Evolutionary conservation across 345 rosid species (phyloP).

Genomic region (Eutrema yunnanense): DNA sequence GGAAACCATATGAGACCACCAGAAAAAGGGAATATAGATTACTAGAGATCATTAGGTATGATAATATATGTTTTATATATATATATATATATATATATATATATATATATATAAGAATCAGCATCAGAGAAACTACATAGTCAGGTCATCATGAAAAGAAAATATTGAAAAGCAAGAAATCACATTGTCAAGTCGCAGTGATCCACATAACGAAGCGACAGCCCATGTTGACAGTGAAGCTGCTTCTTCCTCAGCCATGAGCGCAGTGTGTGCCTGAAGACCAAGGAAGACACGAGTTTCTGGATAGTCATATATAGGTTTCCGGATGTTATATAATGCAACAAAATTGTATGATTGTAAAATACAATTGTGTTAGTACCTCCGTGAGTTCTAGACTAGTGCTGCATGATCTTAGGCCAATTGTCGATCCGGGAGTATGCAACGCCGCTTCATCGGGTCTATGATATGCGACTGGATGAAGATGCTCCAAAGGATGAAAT

Average conservation of each 20-base stretch:
- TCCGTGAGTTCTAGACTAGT: constrained; percentile 73
- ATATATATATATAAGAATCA: neutral
- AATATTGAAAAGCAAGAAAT: constrained; percentile 13
- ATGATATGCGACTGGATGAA: constrained; percentile 73
- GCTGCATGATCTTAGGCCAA: constrained; percentile 61
- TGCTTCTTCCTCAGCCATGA: constrained; percentile 87
- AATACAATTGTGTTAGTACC: constrained; percentile 37
- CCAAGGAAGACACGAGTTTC: constrained; percentile 14
- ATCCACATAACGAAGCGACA: constrained; percentile 82
- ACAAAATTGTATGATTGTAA: neutral
- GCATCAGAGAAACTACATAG: neutral
- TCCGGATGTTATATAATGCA: neutral
- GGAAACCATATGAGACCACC: neutral
- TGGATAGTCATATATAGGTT: neutral
- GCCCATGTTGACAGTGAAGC: constrained; percentile 84
- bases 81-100: neutral
- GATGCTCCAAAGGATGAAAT: constrained; percentile 90
- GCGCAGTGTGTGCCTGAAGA: constrained; percentile 64
- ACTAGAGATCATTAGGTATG: too few relatives aligned
- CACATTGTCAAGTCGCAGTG: constrained; percentile 86
- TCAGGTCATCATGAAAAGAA: neutral
- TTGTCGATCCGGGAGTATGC: constrained; percentile 56
- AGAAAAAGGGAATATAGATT: neutral
- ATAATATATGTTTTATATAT: too few relatives aligned
- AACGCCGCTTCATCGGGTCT: constrained; percentile 59